Conservation (phyloP, 331 rosid genomes). For the Saraca asoca region DNA sequence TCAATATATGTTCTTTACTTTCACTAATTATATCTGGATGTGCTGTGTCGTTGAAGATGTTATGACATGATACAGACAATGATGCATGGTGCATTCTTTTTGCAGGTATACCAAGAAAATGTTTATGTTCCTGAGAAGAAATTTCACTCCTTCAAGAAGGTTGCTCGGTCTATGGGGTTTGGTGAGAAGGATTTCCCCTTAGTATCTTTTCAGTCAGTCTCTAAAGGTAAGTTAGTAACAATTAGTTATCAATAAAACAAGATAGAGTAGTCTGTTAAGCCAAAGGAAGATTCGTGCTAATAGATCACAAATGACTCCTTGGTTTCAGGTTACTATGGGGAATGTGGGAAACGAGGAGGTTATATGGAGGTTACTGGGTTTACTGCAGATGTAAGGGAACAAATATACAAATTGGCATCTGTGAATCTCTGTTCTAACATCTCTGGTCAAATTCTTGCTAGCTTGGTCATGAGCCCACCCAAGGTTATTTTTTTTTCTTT, state of each 20-base stretch:
- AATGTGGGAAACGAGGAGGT: constrained; percentile 98
- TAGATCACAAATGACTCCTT: constrained; percentile 19
- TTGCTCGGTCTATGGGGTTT: constrained; percentile 82
- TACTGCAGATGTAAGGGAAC: constrained; percentile 80
- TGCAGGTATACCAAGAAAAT: constrained; percentile 93
- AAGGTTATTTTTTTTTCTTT: constrained; percentile 57
- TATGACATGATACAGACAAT: not conserved
- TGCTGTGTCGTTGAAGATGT: constrained; percentile 14
- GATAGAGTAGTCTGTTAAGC: constrained; percentile 1
- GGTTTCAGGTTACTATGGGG: constrained; percentile 80
- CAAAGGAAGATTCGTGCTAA: constrained; percentile 4
- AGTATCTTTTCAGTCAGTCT: constrained; percentile 91
- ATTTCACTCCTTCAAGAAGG: constrained; percentile 91
- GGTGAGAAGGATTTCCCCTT: constrained; percentile 69
- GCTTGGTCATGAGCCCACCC: constrained; percentile 97
- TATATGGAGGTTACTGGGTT: constrained; percentile 97
- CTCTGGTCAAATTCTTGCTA: constrained; percentile 92
- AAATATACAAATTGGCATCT: constrained; percentile 89
- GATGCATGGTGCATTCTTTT: constrained; percentile 19
- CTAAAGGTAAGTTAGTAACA: constrained; percentile 66
- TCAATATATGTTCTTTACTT: constrained; percentile 8
- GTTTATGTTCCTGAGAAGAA: constrained; percentile 81
- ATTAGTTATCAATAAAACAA: not conserved
- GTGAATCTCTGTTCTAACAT: constrained; percentile 96
- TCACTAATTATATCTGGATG: constrained; percentile 2